Percentiles rank a stretch among this genome's conserved stretches.
Evolutionary conservation across 345 rosid species (phyloP).

Genomic region (Syzygium aqueum): DNA sequence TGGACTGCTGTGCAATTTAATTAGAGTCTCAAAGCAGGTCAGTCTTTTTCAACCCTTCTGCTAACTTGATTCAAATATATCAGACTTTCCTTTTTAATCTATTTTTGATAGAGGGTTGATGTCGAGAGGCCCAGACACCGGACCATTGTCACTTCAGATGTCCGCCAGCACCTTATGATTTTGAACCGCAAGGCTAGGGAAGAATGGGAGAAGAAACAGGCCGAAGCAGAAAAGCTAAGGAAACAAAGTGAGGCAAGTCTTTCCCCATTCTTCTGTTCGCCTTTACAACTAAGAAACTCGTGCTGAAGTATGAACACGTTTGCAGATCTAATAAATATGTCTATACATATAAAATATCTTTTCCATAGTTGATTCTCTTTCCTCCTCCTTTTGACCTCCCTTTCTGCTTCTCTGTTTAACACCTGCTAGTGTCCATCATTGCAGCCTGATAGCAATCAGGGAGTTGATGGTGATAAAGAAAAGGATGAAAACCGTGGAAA

Average conservation of each 20-base stretch:
- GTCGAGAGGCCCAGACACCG: slow-evolving; percentile 70
- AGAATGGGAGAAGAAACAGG: slow-evolving; percentile 90
- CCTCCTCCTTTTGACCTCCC: neutral
- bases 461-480: slow-evolving; percentile 72
- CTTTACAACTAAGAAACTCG: neutral
- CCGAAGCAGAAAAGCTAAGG: slow-evolving; percentile 86
- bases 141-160: slow-evolving; percentile 74
- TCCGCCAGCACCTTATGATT: slow-evolving; percentile 59
- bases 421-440: slow-evolving; percentile 8
- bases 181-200: slow-evolving; percentile 70
- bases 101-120: slow-evolving; percentile 59
- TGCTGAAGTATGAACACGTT: neutral
- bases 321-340: neutral
- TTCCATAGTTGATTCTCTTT: neutral
- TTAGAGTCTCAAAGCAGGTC: slow-evolving; percentile 88
- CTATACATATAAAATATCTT: neutral
- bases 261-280: neutral
- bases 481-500: slow-evolving; percentile 70
- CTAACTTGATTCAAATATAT: neutral
- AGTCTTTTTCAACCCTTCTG: slow-evolving; percentile 5
- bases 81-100: slow-evolving; percentile 8
- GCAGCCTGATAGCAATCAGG: slow-evolving; percentile 75
- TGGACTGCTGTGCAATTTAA: slow-evolving; percentile 60
- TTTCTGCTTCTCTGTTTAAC: neutral
- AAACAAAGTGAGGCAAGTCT: slow-evolving; percentile 53